These are phyloP conservation scores for Stephania japonica DNA, from an alignment of 164 flowering plant species.

Conservation along the genomic window DNA sequence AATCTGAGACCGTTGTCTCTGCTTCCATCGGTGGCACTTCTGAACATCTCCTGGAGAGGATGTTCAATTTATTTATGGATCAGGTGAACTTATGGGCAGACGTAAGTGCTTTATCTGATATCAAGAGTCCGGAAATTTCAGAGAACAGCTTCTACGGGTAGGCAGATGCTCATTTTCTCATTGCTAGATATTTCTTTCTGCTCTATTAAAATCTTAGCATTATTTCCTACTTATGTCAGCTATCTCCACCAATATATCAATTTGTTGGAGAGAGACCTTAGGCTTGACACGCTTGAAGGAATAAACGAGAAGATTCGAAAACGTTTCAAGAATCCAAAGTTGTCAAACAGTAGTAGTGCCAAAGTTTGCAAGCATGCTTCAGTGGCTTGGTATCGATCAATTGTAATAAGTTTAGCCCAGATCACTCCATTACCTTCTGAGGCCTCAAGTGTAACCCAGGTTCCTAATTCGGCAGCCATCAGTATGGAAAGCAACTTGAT, in stretches of 20 bases:
- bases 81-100: slow-evolving; percentile 84
- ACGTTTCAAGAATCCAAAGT: slow-evolving; percentile 86
- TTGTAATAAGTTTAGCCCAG: slow-evolving; percentile 60
- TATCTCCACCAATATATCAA: slow-evolving; percentile 69
- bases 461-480: slow-evolving; percentile 23
- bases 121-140: slow-evolving; percentile 57
- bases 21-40: slow-evolving; percentile 24
- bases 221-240: slow-evolving; percentile 32
- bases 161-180: slow-evolving; percentile 4
- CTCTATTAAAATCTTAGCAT: slow-evolving; percentile 5
- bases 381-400: slow-evolving; percentile 80
- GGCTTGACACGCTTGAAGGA: slow-evolving; percentile 72
- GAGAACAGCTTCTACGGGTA: slow-evolving; percentile 76
- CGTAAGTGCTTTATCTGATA: slow-evolving; percentile 66
- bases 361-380: slow-evolving; percentile 91
- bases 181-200: not conserved
- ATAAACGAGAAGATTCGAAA: slow-evolving; percentile 87
- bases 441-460: slow-evolving; percentile 27
- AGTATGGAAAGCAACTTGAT: slow-evolving; percentile 37
- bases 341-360: slow-evolving; percentile 66
- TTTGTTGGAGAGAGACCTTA: slow-evolving; percentile 54
- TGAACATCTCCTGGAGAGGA: slow-evolving; percentile 64
- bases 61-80: slow-evolving; percentile 80
- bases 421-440: slow-evolving; percentile 57
- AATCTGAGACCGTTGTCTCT: slow-evolving; percentile 29